phyloP scores from a whole-genome alignment of 2,329 filamentous ascomycete species.

The Helminthosporium solani region DNA sequence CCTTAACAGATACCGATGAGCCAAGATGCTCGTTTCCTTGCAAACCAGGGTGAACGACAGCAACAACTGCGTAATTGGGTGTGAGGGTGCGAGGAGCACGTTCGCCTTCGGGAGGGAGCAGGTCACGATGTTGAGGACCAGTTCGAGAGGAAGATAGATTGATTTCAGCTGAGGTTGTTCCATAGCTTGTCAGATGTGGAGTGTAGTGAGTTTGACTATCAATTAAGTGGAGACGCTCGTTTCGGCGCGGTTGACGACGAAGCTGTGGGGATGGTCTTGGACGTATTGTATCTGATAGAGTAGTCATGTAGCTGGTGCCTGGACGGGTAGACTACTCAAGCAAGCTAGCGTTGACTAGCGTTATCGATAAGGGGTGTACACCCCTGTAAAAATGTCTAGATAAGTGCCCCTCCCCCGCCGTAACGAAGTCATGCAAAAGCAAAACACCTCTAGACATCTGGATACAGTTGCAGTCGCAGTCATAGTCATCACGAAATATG shows the following conservation, averaged over 20 bases:
- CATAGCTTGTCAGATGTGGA: slow-evolving; percentile 4
- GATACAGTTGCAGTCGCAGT: no score
- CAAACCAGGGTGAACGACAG: slow-evolving; percentile 49
- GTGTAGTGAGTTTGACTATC: neutral
- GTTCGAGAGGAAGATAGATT: slow-evolving; percentile 26
- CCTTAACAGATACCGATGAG: slow-evolving; percentile 47
- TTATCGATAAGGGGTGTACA: neutral
- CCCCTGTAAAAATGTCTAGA: slow-evolving; percentile 4
- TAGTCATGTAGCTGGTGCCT: no score
- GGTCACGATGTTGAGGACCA: slow-evolving; percentile 31
- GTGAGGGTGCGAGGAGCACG: slow-evolving; percentile 38
- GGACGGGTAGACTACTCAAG: neutral
- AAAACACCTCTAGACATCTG: no score
- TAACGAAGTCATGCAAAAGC: neutral
- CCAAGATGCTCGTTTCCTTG: slow-evolving; percentile 45
- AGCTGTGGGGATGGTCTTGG: neutral
- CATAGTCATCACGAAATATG: slow-evolving; percentile 49
- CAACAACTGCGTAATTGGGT: slow-evolving; percentile 48
- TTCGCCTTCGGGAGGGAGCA: slow-evolving; percentile 19
- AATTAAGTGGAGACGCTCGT: no score
- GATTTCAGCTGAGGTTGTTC: slow-evolving; percentile 7
- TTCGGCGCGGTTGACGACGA: slow-evolving; percentile 8
- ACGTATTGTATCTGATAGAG: no score
- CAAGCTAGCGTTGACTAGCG: neutral
- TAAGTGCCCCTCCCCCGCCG: neutral